A percentile compares a stretch with the other conserved stretches of the same genome.
Conservation (phyloP, 2,329 filamentous ascomycete genomes). For the Penicillium sp. region DNA sequence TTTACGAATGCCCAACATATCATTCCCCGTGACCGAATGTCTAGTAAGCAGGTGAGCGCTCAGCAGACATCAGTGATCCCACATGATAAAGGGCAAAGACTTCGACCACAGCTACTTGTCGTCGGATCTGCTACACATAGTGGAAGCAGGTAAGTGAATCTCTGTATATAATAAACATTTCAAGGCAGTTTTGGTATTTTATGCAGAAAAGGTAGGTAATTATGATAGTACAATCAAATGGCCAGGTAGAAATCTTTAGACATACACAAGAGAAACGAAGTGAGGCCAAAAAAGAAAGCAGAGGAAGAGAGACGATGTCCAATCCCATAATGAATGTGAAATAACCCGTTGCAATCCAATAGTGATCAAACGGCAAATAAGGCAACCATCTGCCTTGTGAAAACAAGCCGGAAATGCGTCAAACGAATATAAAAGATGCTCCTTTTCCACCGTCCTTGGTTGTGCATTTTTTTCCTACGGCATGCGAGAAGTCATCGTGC, state of each 20-base stretch:
- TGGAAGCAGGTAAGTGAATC: too few relatives aligned
- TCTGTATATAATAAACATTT: not conserved
- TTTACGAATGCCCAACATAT: too few relatives aligned
- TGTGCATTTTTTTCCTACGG: not conserved
- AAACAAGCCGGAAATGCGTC: not conserved
- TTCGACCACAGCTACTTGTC: too few relatives aligned
- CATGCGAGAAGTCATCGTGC: not conserved
- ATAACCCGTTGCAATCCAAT: not conserved
- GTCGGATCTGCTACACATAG: too few relatives aligned
- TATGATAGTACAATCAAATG: not conserved
- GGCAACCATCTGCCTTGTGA: not conserved
- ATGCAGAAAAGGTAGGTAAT: not conserved
- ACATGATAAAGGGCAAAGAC: too few relatives aligned
- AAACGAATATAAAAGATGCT: not conserved
- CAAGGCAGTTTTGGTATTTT: not conserved
- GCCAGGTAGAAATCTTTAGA: not conserved
- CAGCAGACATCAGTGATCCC: too few relatives aligned
- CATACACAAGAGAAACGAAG: not conserved
- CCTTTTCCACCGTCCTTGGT: not conserved
- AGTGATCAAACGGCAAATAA: not conserved
- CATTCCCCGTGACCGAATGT: too few relatives aligned
- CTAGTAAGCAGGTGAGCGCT: too few relatives aligned
- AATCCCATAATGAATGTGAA: not conserved
- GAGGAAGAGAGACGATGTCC: not conserved
- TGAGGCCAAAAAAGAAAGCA: not conserved